Percentiles rank a stretch among this genome's conserved stretches.
phyloP scores from a whole-genome alignment of 73 alveolate species.

The Paramecium biaurelia region DNA sequence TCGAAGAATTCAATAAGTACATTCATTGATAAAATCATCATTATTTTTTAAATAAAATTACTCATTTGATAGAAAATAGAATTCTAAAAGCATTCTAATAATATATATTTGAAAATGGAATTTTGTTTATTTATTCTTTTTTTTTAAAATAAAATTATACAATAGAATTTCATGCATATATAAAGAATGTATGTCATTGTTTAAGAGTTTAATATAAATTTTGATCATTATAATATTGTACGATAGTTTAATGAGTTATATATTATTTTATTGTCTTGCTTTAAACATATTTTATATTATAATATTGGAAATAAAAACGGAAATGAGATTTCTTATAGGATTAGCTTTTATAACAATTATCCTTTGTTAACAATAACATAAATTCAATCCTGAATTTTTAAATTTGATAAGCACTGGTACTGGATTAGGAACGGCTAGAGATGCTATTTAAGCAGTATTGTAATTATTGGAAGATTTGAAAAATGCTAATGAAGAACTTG shows the following conservation, averaged over 20 bases:
- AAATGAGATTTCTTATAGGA: neutral
- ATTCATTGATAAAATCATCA: too few species aligned
- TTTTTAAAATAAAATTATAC: too few species aligned
- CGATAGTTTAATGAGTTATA: neutral
- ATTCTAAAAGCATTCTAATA: neutral
- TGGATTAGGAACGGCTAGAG: neutral
- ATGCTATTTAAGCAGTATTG: slow-evolving; percentile 21
- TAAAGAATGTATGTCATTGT: neutral
- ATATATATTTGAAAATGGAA: neutral
- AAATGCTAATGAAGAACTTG: slow-evolving; percentile 45
- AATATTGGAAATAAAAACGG: neutral
- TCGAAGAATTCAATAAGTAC: too few species aligned
- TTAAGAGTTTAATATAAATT: neutral
- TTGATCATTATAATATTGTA: neutral
- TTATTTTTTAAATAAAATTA: neutral
- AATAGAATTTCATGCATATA: too few species aligned
- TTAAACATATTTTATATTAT: neutral
- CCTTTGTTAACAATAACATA: neutral
- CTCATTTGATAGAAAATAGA: neutral
- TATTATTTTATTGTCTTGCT: neutral
- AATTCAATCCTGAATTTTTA: slow-evolving; percentile 35
- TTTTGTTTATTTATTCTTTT: too few species aligned
- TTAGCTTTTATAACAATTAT: neutral
- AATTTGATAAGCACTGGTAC: slow-evolving; percentile 20
- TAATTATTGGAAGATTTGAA: slow-evolving; percentile 15